Base-by-base conservation (phyloP, 768 basidiomycete species). In the Tylopilus balloui region DNA sequence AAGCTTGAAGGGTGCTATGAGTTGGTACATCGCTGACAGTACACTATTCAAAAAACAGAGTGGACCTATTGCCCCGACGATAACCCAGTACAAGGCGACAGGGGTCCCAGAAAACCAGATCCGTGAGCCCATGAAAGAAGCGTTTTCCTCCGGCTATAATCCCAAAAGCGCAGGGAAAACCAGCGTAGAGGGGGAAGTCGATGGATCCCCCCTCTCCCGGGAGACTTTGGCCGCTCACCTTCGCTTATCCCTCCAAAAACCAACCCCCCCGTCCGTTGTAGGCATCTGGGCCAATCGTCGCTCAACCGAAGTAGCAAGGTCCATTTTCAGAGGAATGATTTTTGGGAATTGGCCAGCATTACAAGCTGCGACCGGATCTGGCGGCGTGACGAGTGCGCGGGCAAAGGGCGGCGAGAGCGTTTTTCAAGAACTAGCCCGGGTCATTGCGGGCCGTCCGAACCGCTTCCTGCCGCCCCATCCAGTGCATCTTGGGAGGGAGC, bases 301-400 rank as follows among this genome's bases (percentile, higher is more conserved):
- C 40, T 76, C 83, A 4, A 72, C 77, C 46, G 71, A 76, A n/a
- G 68, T 70, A 6, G 80, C 76, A 0, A 61, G 78, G 17, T 63
- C 69, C 34, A 65, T 84, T 4, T 88, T 88, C 60, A 68, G 75
- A 8, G 70, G 76, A 21, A 75, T 78, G 45, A 62, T 86, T 13
- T 70, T 86, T 29, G 78, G 80, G 2, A 79, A 81, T 50, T 83
- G 74, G 72, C 78, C 79, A 0, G 49, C 56, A 10, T 63, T 80
- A 44, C 60, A 37, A 19, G 50, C 7, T 57, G 73, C 34, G 6
- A 53, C 19, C 6, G 73, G 2, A 79, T 79, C 1, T 71, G 71
- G 21, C 21, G 75, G 44, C 39, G 61, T 43, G 37, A 63, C 53
- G 5, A 32, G 7, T 14, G 61, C 49, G 27, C 51, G 58, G 31